A percentile compares a stretch with the other conserved stretches of the same genome.
Evolutionary conservation across 2,329 filamentous ascomycete species (phyloP).

Genomic region (Fusarium fracticaudum): DNA sequence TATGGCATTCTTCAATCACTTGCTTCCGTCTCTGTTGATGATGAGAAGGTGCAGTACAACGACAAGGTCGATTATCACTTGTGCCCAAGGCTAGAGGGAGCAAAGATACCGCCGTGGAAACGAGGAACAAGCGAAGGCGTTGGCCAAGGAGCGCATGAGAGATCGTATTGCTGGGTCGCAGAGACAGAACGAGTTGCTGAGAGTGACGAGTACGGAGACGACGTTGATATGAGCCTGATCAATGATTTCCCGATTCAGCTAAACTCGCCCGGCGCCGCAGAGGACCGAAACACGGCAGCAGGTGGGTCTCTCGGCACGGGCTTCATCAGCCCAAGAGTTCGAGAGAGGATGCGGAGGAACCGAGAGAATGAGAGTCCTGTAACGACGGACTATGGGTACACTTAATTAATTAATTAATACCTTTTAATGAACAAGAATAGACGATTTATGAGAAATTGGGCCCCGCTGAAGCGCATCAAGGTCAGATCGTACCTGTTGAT

Average conservation of each 20-base stretch:
- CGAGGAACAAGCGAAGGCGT: slow-evolving; percentile 17
- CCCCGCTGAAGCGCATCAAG: background rate
- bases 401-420: background rate
- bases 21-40: slow-evolving; percentile 67
- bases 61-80: slow-evolving; percentile 67
- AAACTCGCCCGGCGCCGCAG: slow-evolving; percentile 10
- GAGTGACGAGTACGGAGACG: slow-evolving; percentile 3
- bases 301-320: slow-evolving; percentile 17
- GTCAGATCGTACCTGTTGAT: slow-evolving; percentile 33
- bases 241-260: slow-evolving; percentile 15
- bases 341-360: background rate
- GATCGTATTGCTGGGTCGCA: slow-evolving; percentile 63
- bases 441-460: background rate
- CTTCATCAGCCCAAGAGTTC: slow-evolving; percentile 3
- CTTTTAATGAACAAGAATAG: background rate
- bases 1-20: slow-evolving; percentile 70
- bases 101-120: slow-evolving; percentile 63
- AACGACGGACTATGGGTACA: slow-evolving; percentile 9
- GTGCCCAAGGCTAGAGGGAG: slow-evolving; percentile 58
- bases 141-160: slow-evolving; percentile 57
- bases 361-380: slow-evolving; percentile 17
- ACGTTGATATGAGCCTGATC: slow-evolving; percentile 10
- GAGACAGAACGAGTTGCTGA: slow-evolving; percentile 42
- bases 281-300: slow-evolving; percentile 9
- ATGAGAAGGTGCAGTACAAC: slow-evolving; percentile 61